Conservation (phyloP, 1,284 basidiomycete species). For the Boletellus deceptivus region DNA sequence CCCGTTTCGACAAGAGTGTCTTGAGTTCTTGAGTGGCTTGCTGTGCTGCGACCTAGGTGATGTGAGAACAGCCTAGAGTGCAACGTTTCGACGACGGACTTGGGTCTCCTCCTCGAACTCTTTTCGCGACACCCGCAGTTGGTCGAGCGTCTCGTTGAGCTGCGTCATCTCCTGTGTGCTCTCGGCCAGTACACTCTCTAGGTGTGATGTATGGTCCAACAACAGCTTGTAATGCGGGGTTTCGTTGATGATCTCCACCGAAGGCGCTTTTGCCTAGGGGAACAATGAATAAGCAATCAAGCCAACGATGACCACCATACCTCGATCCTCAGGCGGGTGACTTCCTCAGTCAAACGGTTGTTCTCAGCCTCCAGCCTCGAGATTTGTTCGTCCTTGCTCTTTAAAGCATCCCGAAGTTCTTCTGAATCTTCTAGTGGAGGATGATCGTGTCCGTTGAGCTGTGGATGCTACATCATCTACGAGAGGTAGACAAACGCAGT, state of each 20-base stretch:
- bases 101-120: slow-evolving; percentile 50
- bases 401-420: slow-evolving; percentile 41
- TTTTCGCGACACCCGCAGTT: slow-evolving; percentile 38
- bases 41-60: slow-evolving; percentile 44
- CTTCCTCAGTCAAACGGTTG: slow-evolving; percentile 39
- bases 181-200: slow-evolving; percentile 41
- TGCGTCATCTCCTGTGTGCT: slow-evolving; percentile 36
- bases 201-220: slow-evolving; percentile 42
- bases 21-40: slow-evolving; percentile 57
- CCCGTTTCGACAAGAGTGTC: slow-evolving; percentile 58
- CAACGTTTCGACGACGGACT: slow-evolving; percentile 32
- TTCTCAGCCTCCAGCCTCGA: slow-evolving; percentile 46
- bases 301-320: slow-evolving; percentile 31
- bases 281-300: slow-evolving; percentile 5
- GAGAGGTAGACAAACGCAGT: slow-evolving; percentile 2
- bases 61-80: slow-evolving; percentile 16
- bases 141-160: slow-evolving; percentile 42
- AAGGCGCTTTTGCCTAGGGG: slow-evolving; percentile 43
- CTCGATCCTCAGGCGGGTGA: slow-evolving; percentile 44
- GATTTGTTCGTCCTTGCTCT: slow-evolving; percentile 30
- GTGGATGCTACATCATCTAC: slow-evolving; percentile 18
- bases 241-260: slow-evolving; percentile 45
- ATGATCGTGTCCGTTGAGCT: slow-evolving; percentile 29
- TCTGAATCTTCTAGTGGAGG: slow-evolving; percentile 32
- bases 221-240: slow-evolving; percentile 51